Base-by-base conservation (phyloP, 164 flowering plant genomes). In the Sextonia rubra region DNA sequence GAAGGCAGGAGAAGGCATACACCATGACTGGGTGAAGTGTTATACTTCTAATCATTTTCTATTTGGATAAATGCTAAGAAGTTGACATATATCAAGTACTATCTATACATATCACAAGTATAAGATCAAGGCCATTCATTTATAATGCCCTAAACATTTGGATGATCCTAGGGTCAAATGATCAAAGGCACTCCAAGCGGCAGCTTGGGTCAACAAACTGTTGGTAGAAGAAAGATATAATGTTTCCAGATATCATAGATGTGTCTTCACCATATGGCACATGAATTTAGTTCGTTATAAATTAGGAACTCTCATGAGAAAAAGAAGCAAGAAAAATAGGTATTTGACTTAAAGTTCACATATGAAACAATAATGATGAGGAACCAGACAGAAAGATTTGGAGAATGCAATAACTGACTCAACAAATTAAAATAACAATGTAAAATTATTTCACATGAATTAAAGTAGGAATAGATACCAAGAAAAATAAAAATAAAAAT, bases 11-110 rank as follows among this genome's bases (percentile, higher is more conserved):
- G 61, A 47, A 68, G n/a, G 18, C 8, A 24, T 3, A 12, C 60
- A 48, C 52, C 70, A 68, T 29, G 22, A 49, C 56, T 68, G 47
- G 30, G 60, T 7, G 26, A 23, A 68, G 70, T 17, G 27, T 68
- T 18, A 47, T 29, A 23, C 26, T 62, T 24, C 66, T 62, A 24
- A 24, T 26, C 66, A 62, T 37, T 37, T 37, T 37, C 44, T 37
- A 37, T 37, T 37, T 37, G 44, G 8, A 37, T 37, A 37, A 37
- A 37, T 37, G 44, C 11, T 37, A 37, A 7, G 44, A 32, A 37
- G 44, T 37, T 37, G 44, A 37, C 44, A 37, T 37, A 37, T 37
- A 37, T 37, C 11, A 9, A 37, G 44, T 20, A 52, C n/a, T 52
- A 15, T 52, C 7, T 20, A 5, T 52, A 52, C 58, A 52, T 52